A percentile compares a stretch with the other conserved stretches of the same genome.
Conservation (phyloP, 495 filamentous ascomycete genomes). For the Lophium mytilinum region DNA sequence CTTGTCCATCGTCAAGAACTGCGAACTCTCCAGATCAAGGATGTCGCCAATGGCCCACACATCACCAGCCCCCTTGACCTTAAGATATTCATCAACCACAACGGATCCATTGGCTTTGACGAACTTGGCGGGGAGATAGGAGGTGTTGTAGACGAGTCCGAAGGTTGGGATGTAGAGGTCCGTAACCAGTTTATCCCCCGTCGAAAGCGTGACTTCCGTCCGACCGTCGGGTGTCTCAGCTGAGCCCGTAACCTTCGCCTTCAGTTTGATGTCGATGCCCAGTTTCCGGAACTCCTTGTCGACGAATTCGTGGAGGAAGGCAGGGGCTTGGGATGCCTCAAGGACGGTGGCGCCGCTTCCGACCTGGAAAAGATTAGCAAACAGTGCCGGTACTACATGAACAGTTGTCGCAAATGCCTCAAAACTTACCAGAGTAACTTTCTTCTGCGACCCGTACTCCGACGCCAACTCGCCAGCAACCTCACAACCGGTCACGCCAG, state of each 20-base stretch:
- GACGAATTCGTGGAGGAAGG: no score
- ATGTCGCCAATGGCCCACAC: not conserved
- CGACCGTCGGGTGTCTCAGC: conserved; percentile 4
- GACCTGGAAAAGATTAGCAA: no score
- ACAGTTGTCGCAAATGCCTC: no score
- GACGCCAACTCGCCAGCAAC: no score
- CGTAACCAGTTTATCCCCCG: conserved; percentile 37
- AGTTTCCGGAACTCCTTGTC: no score
- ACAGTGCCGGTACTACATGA: no score
- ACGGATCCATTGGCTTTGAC: conserved; percentile 47
- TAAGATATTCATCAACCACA: conserved; percentile 47
- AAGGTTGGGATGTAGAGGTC: conserved; percentile 59
- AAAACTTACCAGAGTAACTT: no score
- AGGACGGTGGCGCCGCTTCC: no score
- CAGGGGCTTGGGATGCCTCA: no score
- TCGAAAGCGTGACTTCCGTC: conserved; percentile 22
- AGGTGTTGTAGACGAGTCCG: conserved; percentile 53
- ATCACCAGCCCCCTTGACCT: conserved; percentile 25
- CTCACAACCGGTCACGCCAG: no score
- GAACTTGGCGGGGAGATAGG: conserved; percentile 45
- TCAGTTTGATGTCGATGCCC: not conserved
- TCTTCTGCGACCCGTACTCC: no score
- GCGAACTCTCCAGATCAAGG: not conserved
- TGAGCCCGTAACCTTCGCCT: not conserved
- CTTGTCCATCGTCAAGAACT: no score